A percentile compares a stretch with the other conserved stretches of the same genome.
Conservation (phyloP, 1,139 yeast genomes). For the Diutina scorzettiae region DNA sequence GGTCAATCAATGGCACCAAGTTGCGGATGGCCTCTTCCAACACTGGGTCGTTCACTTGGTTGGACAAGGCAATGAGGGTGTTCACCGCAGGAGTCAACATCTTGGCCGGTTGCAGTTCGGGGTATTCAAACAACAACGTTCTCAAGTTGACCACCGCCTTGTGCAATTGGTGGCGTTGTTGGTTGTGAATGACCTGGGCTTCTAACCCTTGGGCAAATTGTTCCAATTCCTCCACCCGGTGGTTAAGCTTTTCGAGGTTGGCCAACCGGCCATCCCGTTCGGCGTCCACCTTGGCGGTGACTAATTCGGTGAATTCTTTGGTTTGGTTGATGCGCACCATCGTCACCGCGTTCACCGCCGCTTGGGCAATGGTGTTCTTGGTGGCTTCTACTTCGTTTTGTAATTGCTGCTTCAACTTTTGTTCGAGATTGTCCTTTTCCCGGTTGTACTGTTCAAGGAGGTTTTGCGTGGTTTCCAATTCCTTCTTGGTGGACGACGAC, state of each 20-base stretch:
- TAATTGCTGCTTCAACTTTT: conserved; percentile 49
- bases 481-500: conserved; percentile 44
- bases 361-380: conserved; percentile 53
- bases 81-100: conserved; percentile 33
- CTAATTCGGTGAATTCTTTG: conserved; percentile 53
- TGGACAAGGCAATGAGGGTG: conserved; percentile 12
- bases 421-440: conserved; percentile 53
- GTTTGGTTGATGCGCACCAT: conserved; percentile 64
- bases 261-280: conserved; percentile 80
- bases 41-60: conserved; percentile 30
- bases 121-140: conserved; percentile 24
- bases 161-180: conserved; percentile 45
- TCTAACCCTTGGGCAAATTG: conserved; percentile 48
- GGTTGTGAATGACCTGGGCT: conserved; percentile 41
- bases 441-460: conserved; percentile 35
- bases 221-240: conserved; percentile 48
- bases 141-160: conserved; percentile 45
- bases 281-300: conserved; percentile 52
- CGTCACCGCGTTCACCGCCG: conserved; percentile 68
- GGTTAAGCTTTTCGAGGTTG: conserved; percentile 47
- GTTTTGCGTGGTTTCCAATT: conserved; percentile 37
- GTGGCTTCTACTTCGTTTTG: conserved; percentile 58
- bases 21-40: conserved; percentile 25
- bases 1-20: conserved; percentile 30
- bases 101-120: conserved; percentile 17